Evolutionary conservation across 2,329 filamentous ascomycete genomes (phyloP), one percentile per base, ranked within the genome.

Genomic region (Pseudogymnoascus sp.): DNA sequence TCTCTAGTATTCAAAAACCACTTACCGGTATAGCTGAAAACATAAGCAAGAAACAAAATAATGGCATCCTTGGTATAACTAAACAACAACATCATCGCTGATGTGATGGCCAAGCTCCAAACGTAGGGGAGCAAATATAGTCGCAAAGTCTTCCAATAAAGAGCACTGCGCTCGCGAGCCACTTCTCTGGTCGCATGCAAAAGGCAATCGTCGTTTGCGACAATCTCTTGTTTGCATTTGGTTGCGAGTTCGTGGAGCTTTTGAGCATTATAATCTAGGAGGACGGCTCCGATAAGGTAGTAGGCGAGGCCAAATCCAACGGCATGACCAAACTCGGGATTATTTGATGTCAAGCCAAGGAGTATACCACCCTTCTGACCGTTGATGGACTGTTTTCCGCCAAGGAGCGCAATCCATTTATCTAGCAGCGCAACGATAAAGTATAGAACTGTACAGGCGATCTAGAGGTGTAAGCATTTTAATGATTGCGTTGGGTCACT

Each of bases 291-390:
- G 23, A 84, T 77, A 16, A 84, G 74, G 66, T 84, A 85, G 69
- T 84, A 85, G 0, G 80, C 80, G 36, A 85, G 73, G n/a, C 80
- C 79, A 66, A 84, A 83, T 1, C 82, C 82, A 21, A 83, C 77
- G n/a, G 68, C 67, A 63, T 68, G 65, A 4, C 64, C 64, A 59
- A 67, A 60, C 21, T 59, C 37, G 79, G 76, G 64, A 81, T 73
- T 10, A 14, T 71, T 69, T 4, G 71, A 66, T 2, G 71, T 71
- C 10, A 82, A 70, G 64, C 78, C 78, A 14, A 78, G 67, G 0
- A 78, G 64, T 16, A 74, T 70, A 16, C 73, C 74, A 14, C 81
- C 81, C 28, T 31, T 31, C 28, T 31, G 28, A 31, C 28, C 28
- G 28, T 6, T 31, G 28, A 31, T 31, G 28, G 28, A 31, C 28